Percentiles rank a stretch among this genome's conserved stretches.
Evolutionary conservation across 768 basidiomycete genomes (phyloP).

Genomic region (Psilocybe subaeruginosa): DNA sequence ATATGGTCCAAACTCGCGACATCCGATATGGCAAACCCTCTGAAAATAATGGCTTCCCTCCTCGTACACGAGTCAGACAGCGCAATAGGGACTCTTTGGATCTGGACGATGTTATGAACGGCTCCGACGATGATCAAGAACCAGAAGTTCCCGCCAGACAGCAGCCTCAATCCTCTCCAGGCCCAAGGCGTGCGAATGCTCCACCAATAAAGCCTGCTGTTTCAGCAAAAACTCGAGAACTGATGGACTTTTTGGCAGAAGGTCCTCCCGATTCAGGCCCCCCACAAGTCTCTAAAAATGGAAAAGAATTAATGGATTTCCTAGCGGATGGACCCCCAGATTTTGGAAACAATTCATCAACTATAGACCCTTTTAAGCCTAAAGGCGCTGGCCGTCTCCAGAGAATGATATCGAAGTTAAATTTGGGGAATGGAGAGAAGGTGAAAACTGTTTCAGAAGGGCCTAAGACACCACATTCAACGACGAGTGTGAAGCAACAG

Average conservation of each 20-base stretch:
- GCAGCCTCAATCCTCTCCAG: slow-evolving; percentile 24
- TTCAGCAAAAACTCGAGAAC: slow-evolving; percentile 50
- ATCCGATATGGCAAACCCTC: slow-evolving; percentile 23
- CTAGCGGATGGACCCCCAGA: slow-evolving; percentile 61
- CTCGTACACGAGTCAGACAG: slow-evolving; percentile 53
- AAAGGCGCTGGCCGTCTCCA: slow-evolving; percentile 67
- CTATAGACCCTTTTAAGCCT: slow-evolving; percentile 44
- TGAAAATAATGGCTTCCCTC: slow-evolving; percentile 41
- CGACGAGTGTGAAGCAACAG: neutral
- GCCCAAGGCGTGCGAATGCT: slow-evolving; percentile 19
- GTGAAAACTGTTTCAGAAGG: slow-evolving; percentile 23
- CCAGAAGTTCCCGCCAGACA: slow-evolving; percentile 20
- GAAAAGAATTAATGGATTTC: slow-evolving; percentile 58
- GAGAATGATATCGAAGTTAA: slow-evolving; percentile 83
- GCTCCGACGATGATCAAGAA: slow-evolving; percentile 62
- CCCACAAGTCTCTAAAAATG: slow-evolving; percentile 43
- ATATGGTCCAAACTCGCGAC: slow-evolving; percentile 31
- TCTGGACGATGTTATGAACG: slow-evolving; percentile 75
- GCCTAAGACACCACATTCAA: slow-evolving; percentile 19
- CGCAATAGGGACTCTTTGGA: slow-evolving; percentile 71
- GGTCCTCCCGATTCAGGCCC: slow-evolving; percentile 48
- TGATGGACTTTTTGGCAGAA: slow-evolving; percentile 59
- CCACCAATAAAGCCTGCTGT: slow-evolving; percentile 26
- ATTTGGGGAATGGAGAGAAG: slow-evolving; percentile 49
- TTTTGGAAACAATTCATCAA: slow-evolving; percentile 31